Evolutionary conservation across 495 filamentous ascomycete genomes (phyloP), one percentile per base, ranked within the genome.

Genomic region (Aspergillus saccharolyticus): DNA sequence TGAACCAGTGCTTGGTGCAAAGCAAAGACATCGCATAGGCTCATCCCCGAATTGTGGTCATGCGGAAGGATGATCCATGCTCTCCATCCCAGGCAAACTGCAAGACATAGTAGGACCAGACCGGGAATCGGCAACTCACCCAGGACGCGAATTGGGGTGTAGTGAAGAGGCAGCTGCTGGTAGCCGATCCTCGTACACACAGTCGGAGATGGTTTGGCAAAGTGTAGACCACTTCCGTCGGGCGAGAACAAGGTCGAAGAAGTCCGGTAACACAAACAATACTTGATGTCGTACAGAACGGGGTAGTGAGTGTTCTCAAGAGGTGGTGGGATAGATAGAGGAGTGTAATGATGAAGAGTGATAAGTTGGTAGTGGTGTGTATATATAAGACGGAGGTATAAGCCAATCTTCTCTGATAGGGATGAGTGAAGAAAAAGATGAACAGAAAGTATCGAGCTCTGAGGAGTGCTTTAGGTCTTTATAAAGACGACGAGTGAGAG

Each of bases 401-500:
- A n/a, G n/a, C n/a, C 5, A 39, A 12, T 39, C 33, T 12, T 9
- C 2, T 15, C 33, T 39, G 33, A 8, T 39, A 39, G 7, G 12
- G 33, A 39, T 2, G 12, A 12, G 33, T 39, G 33, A 39, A 39
- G 33, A 39, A 15, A 30, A 39, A 54, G 47, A 28, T 53, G 46
- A 42, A 33, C 33, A 28, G 28, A n/a, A 60, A 24, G 14, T n/a
- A 24, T 33, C 7, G 3, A 20, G 24, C n/a, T 18, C 6, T n/a
- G 57, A 22, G 52, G 5, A 20, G 54, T 49, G 44, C 16, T 46
- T 44, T 46, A 56, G 54, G 60, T 39, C 54, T 54, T 66, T 66
- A 66, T 65, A 65, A 58, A 58, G 49, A 46, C 46, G n/a, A n/a
- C 28, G 28, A 53, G 42, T 28, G 15, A 44, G 42, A 33, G 33